Conservation (phyloP, 1,284 basidiomycete genomes). For the Hortiboletus rubellus region DNA sequence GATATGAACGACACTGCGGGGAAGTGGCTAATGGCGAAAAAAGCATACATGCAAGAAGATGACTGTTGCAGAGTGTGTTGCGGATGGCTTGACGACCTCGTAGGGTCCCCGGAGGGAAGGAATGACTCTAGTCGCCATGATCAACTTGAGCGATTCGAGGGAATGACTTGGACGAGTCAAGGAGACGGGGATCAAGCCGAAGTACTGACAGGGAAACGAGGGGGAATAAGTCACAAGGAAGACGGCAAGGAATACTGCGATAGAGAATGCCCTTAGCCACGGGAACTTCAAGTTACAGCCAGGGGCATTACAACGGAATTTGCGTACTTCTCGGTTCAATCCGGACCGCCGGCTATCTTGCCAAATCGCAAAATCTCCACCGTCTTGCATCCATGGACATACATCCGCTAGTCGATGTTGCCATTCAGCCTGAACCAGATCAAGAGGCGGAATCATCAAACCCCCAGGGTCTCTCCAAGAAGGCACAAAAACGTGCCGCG, state of each 20-base stretch:
- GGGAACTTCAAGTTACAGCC: not conserved
- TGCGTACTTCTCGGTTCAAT: constrained; percentile 18
- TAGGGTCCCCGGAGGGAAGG: constrained; percentile 33
- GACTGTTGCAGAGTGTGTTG: constrained; percentile 81
- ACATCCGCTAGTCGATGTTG: constrained; percentile 4
- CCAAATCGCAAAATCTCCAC: constrained; percentile 1
- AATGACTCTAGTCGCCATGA: constrained; percentile 30
- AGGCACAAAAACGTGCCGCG: constrained; percentile 75
- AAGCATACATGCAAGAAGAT: constrained; percentile 81
- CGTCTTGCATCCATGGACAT: constrained; percentile 21
- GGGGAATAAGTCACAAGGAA: constrained; percentile 2
- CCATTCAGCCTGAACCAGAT: constrained; percentile 11
- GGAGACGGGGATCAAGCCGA: not conserved
- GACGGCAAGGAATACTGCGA: constrained; percentile 2
- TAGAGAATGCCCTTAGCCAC: constrained; percentile 1
- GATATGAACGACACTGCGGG: not conserved
- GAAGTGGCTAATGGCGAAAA: constrained; percentile 8
- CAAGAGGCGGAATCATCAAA: constrained; percentile 15
- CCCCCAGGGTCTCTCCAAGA: constrained; percentile 64
- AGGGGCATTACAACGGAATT: not conserved
- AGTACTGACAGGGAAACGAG: not conserved
- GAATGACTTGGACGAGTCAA: constrained; percentile 22
- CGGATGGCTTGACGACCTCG: constrained; percentile 53
- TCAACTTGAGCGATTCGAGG: not conserved
- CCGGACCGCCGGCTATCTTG: constrained; percentile 23